Evolutionary conservation across 352 stramenopile genomes (phyloP).

Genomic region (Phytophthora lateralis): DNA sequence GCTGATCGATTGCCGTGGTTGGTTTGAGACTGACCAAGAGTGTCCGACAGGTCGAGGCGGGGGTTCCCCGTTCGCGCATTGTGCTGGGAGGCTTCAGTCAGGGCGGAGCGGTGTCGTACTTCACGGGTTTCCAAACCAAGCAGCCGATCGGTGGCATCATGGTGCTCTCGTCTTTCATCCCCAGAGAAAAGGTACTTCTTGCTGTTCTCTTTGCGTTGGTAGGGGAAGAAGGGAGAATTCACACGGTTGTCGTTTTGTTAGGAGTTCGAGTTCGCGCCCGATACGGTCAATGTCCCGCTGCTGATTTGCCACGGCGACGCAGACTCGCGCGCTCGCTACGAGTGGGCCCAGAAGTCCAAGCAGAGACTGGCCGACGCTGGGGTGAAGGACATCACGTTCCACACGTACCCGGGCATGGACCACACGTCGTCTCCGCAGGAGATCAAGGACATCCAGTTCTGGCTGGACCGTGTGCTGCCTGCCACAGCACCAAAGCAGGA

Average conservation of each 20-base stretch:
- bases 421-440: slow-evolving; percentile 60
- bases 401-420: slow-evolving; percentile 60
- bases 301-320: slow-evolving; percentile 74
- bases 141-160: slow-evolving; percentile 69
- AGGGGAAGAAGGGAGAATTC: not conserved
- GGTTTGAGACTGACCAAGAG: no score
- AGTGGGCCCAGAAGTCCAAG: slow-evolving; percentile 49
- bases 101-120: slow-evolving; percentile 91
- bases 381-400: slow-evolving; percentile 65
- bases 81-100: slow-evolving; percentile 95
- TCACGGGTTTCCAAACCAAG: slow-evolving; percentile 71
- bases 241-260: slow-evolving; percentile 11
- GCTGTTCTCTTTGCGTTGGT: not conserved
- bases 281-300: slow-evolving; percentile 56
- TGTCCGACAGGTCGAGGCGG: slow-evolving; percentile 34
- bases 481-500: slow-evolving; percentile 12
- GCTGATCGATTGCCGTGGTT: no score
- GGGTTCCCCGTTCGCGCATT: slow-evolving; percentile 89
- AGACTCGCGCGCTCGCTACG: slow-evolving; percentile 56
- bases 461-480: slow-evolving; percentile 58
- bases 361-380: slow-evolving; percentile 47
- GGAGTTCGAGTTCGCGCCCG: slow-evolving; percentile 50
- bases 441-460: slow-evolving; percentile 54
- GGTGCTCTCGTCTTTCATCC: slow-evolving; percentile 76
- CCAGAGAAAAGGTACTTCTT: slow-evolving; percentile 45